These are phyloP conservation scores for Xylaria venustula DNA, from an alignment of 495 filamentous ascomycete genomes.

Conservation along the genomic window DNA sequence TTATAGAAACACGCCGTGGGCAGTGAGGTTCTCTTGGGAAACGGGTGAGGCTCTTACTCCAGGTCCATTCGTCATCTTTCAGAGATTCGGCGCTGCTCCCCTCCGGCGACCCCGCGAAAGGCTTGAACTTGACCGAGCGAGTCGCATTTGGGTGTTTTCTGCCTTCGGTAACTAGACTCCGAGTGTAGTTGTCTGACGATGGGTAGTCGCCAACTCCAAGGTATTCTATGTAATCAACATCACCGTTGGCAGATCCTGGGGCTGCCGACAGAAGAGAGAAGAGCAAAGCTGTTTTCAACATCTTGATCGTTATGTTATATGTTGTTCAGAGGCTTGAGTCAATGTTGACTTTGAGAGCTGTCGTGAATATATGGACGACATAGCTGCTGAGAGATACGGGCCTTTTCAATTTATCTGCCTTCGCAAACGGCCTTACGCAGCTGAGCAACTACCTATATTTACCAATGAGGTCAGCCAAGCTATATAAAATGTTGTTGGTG, in stretches of 20 bases:
- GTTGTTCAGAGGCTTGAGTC: too few species aligned
- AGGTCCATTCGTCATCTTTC: neutral
- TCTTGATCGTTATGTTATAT: too few species aligned
- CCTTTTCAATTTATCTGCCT: too few species aligned
- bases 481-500: too few species aligned
- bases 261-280: neutral
- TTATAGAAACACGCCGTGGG: slow-evolving; percentile 15
- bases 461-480: too few species aligned
- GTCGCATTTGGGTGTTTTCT: neutral
- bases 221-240: neutral
- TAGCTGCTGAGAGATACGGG: too few species aligned
- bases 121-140: neutral
- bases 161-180: neutral
- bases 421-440: too few species aligned
- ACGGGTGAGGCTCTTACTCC: neutral
- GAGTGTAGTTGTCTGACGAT: neutral
- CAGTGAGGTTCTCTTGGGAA: too few species aligned
- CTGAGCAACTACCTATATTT: too few species aligned
- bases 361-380: too few species aligned
- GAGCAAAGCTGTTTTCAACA: neutral
- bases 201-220: neutral
- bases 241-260: neutral
- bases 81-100: neutral
- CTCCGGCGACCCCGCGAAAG: neutral
- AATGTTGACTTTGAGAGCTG: too few species aligned